Conservation (phyloP, 768 basidiomycete species). For the Inosperma sp. region DNA sequence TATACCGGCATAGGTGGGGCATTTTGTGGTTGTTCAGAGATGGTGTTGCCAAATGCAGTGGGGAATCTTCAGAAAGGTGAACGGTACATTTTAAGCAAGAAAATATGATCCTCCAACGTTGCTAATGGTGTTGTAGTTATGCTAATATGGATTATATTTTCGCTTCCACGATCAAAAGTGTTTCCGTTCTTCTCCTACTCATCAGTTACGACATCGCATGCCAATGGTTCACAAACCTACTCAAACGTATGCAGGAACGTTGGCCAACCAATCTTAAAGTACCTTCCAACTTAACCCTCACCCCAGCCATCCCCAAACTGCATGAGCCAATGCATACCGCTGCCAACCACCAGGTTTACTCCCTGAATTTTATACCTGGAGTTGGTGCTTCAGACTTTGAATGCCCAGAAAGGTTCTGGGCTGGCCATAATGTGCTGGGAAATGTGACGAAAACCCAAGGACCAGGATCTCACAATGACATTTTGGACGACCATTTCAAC, state of each 20-base stretch:
- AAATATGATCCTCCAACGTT: background rate
- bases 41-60: background rate
- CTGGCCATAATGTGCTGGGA: constrained; percentile 12
- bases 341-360: too few relatives aligned
- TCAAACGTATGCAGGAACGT: constrained; percentile 3
- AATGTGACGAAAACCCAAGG: constrained; percentile 15
- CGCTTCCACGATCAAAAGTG: too few relatives aligned
- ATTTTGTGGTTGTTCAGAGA: background rate
- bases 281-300: constrained; percentile 28
- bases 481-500: too few relatives aligned
- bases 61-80: constrained; percentile 9
- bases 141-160: constrained; percentile 15
- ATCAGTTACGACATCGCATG: constrained; percentile 20
- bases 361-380: too few relatives aligned
- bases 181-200: background rate
- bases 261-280: constrained; percentile 9
- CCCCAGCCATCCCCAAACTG: too few relatives aligned
- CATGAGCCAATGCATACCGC: too few relatives aligned
- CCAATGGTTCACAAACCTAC: too few relatives aligned
- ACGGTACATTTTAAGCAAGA: too few relatives aligned
- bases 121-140: constrained; percentile 5
- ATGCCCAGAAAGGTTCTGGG: too few relatives aligned
- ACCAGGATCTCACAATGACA: too few relatives aligned
- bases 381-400: too few relatives aligned
- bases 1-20: too few relatives aligned